Conservation (phyloP, 352 stramenopile genomes). For the Phytophthora rubi region DNA sequence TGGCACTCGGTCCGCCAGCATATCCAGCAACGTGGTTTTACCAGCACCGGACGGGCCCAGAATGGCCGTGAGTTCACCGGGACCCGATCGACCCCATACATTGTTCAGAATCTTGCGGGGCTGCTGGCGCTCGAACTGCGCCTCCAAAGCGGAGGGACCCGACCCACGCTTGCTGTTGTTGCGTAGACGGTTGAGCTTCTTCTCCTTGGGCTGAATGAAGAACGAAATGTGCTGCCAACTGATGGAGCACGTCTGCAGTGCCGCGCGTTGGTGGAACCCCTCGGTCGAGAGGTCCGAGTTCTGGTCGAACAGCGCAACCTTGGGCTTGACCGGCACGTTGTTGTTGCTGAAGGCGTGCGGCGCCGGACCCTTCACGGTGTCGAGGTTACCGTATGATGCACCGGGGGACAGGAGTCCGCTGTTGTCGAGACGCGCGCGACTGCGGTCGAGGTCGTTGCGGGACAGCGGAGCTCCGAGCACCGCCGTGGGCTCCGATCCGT, state of each 20-base stretch:
- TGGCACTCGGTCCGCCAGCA: constrained; percentile 61
- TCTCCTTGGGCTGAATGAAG: constrained; percentile 50
- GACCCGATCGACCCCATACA: constrained; percentile 63
- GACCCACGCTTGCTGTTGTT: constrained; percentile 37
- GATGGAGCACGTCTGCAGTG: constrained; percentile 54
- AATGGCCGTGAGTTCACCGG: constrained; percentile 74
- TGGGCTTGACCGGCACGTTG: constrained; percentile 36
- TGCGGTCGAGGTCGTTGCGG: constrained; percentile 32
- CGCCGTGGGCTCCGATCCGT: constrained; percentile 34
- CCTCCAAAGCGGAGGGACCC: constrained; percentile 31
- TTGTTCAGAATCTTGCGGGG: constrained; percentile 70
- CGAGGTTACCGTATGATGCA: constrained; percentile 33
- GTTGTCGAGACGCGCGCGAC: constrained; percentile 15
- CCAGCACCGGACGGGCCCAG: constrained; percentile 71
- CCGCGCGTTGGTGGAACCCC: constrained; percentile 37
- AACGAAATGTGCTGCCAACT: constrained; percentile 78
- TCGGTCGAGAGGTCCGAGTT: constrained; percentile 42
- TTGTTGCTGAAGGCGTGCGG: constrained; percentile 37
- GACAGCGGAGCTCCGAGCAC: constrained; percentile 37
- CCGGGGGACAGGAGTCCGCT: constrained; percentile 34
- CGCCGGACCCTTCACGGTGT: constrained; percentile 27
- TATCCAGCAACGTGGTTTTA: constrained; percentile 76
- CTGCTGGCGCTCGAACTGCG: constrained; percentile 43
- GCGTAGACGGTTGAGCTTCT: constrained; percentile 5
- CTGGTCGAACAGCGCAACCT: constrained; percentile 40